Evolutionary conservation across 805 yeast genomes (phyloP), one percentile per base, ranked within the genome.

Genomic region (Pichia occidentalis): DNA sequence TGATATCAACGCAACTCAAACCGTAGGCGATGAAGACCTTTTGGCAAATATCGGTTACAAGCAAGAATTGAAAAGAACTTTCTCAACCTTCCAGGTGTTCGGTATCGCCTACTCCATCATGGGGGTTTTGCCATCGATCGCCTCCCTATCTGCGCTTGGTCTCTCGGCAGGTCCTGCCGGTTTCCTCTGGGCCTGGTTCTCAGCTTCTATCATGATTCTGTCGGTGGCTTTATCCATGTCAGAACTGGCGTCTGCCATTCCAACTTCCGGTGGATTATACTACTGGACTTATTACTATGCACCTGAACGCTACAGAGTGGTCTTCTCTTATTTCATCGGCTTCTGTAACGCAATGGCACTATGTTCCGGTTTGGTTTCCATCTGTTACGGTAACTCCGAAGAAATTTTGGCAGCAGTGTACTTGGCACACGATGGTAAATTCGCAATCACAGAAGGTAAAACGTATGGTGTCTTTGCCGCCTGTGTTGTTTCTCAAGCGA

Each of bases 261-360:
- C 90, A 20, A 80, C 88, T 1, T 73, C 82, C 16, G 88, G 88
- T 38, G 88, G 88, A 7, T 60, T 81, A 27, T 82, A 78, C 53
- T 76, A 72, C 57, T 77, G 82, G 78, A 74, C 84, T 1, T 75
- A 67, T 56, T 69, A 76, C 52, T 80, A 76, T 52, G 76, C 86
- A 19, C 87, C 85, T 2, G 70, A 64, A 34, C 47, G 50, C 4
- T 48, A 65, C 23, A 67, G 73, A 50, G 69, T 71, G 14, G 75
- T 78, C 0, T 55, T 78, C 23, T 73, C 80, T 29, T 80, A 71
- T 50, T 52, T 80, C 29, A 75, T 80, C 43, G 90, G 87, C 5
- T 71, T 77, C 49, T 68, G 82, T 5, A 80, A 81, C 55, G 66
- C 86, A 1, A 55, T 82, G 47, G 86, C 86, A 2, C 61, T 81